Base-by-base conservation (phyloP, 345 rosid genomes). In the Aethionema arabicum region DNA sequence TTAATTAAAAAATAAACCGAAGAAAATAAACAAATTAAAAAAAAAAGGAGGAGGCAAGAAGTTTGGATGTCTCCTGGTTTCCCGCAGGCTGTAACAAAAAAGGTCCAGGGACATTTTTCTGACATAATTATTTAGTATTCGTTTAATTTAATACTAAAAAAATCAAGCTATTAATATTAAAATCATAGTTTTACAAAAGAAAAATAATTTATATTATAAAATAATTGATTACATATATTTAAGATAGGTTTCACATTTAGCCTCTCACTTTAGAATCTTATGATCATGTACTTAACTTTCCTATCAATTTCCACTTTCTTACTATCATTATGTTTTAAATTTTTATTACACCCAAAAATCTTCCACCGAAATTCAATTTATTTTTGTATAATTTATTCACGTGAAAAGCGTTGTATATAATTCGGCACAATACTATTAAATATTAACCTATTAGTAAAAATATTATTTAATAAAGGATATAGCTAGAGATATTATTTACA, bases 1-100 rank as follows among this genome's bases (percentile, higher is more conserved):
- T 13, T 30, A 8, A 31, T 46, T 42, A 35, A 69, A 61, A 61
- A 36, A 11, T 6, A 35, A 47, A 36, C 30, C 32, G 21, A 4
- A 11, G 27, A 46, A 54, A n/a, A 32, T 40, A 32, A 60, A 52
- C 37, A 62, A 54, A 56, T 10, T 3, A 40, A 40, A 40, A 40
- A 7, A 40, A 3, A 40, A 40, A 4, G n/a, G 44, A 64, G 66
- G 61, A 59, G 52, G 69, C 66, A 52, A 65, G 66, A 65, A 64
- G 61, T 65, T 53, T 65, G 55, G 66, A 52, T 71, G 75, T 71
- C 66, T 71, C 75, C 70, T 58, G 48, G 65, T 71, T 71, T 59
- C 66, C 70, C 75, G 61, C 75, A 71, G 37, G 39, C 70, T 52
- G 51, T 58, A 58, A 58, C 32, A 11, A 30, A 71, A 70, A 64